Evolutionary conservation across 345 rosid genomes (phyloP).

Genomic region (Microcos paniculata): DNA sequence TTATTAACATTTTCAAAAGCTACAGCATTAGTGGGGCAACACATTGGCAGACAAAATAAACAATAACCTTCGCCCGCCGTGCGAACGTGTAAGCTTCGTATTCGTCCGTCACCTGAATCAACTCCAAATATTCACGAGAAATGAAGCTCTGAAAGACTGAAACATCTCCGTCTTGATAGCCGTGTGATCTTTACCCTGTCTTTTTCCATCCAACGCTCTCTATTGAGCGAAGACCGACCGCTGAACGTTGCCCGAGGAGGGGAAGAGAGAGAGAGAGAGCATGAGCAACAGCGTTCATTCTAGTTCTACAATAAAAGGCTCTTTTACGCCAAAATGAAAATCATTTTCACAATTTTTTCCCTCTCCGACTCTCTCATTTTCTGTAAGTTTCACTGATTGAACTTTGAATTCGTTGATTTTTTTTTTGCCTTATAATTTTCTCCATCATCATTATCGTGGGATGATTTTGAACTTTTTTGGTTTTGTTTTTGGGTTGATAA

Average conservation of each 20-base stretch:
- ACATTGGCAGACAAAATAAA: background rate
- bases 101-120: background rate
- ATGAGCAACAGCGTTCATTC: too few species aligned
- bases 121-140: background rate
- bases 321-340: background rate
- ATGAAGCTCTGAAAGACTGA: background rate
- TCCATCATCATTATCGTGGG: background rate
- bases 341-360: background rate
- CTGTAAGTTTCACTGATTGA: background rate
- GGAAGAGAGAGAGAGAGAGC: background rate
- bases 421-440: background rate
- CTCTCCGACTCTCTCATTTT: background rate
- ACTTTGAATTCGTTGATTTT: background rate
- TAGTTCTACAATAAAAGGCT: background rate
- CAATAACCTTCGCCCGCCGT: background rate
- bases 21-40: background rate
- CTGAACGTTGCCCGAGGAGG: background rate
- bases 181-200: background rate
- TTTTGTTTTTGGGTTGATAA: background rate
- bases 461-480: background rate
- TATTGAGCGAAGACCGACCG: slow-evolving; percentile 6
- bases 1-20: background rate
- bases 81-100: background rate
- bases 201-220: background rate
- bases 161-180: background rate